Percentiles rank a stretch among this genome's conserved stretches.
phyloP scores from a whole-genome alignment of 2,329 filamentous ascomycete genomes.

The Botrytis byssoidea region DNA sequence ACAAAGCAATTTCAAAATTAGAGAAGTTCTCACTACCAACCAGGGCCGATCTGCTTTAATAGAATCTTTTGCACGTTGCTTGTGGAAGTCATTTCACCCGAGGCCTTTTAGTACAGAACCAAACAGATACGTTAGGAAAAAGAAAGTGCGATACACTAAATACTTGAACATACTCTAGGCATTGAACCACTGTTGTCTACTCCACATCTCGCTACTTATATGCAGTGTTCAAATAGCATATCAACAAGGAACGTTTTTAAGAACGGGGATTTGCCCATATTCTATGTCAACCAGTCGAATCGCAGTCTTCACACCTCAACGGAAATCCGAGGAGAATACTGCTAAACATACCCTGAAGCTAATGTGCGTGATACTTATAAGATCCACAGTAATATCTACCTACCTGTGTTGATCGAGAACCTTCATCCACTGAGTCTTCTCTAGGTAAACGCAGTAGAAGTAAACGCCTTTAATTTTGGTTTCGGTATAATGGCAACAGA shows the following conservation, averaged over 20 bases:
- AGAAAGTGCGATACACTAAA: neutral
- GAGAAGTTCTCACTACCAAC: neutral
- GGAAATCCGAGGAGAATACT: neutral
- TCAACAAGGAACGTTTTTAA: neutral
- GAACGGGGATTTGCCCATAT: neutral
- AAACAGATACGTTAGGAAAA: neutral
- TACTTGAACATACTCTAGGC: neutral
- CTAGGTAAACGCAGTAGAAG: neutral
- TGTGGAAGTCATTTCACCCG: neutral
- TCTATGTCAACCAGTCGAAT: neutral
- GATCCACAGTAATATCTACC: no score
- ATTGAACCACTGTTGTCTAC: neutral
- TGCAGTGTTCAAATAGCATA: neutral
- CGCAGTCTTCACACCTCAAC: neutral
- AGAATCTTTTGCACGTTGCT: neutral
- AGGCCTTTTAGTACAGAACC: neutral
- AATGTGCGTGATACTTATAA: neutral
- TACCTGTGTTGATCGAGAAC: neutral
- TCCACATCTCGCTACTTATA: neutral
- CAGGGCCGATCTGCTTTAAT: neutral
- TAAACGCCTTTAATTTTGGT: constrained; percentile 14
- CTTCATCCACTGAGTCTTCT: neutral
- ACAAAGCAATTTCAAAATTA: no score
- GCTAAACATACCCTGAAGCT: neutral
- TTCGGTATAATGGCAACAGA: constrained; percentile 1